Percentiles rank a stretch among this genome's conserved stretches.
These are phyloP conservation scores for Lactarius indigo DNA, from an alignment of 768 basidiomycete species.

Conservation along the genomic window DNA sequence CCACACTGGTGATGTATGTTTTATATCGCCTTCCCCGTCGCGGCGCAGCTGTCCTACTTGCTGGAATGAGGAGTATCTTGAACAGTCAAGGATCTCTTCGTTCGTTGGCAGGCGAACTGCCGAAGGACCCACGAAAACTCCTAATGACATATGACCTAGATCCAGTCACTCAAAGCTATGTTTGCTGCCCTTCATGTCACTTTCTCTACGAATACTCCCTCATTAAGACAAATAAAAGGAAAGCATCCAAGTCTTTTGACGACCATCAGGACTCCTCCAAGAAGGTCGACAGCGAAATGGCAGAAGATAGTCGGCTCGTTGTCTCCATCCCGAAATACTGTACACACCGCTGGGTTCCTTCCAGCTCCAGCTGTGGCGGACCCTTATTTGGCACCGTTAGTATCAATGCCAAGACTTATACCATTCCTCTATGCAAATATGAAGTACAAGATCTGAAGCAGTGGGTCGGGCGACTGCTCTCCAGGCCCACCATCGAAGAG, in stretches of 20 bases:
- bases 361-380: neutral
- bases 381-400: neutral
- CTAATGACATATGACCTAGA: neutral
- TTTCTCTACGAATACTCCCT: neutral
- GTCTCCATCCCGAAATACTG: neutral
- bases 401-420: neutral
- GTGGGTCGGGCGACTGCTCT: neutral
- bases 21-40: slow-evolving; percentile 3
- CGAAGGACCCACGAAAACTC: neutral
- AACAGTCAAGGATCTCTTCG: neutral
- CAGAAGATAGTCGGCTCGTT: neutral
- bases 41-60: neutral
- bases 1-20: neutral
- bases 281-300: neutral
- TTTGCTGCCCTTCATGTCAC: slow-evolving; percentile 12
- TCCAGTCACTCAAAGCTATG: slow-evolving; percentile 1
- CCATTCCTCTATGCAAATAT: slow-evolving; percentile 2
- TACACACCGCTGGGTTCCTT: neutral
- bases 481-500: neutral
- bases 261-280: neutral
- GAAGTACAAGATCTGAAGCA: slow-evolving; percentile 6
- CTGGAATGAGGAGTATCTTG: no score
- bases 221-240: neutral
- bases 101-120: neutral
- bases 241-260: neutral